A percentile compares a stretch with the other conserved stretches of the same genome.
Conservation (phyloP, 495 filamentous ascomycete species). For the Neurospora sp. region DNA sequence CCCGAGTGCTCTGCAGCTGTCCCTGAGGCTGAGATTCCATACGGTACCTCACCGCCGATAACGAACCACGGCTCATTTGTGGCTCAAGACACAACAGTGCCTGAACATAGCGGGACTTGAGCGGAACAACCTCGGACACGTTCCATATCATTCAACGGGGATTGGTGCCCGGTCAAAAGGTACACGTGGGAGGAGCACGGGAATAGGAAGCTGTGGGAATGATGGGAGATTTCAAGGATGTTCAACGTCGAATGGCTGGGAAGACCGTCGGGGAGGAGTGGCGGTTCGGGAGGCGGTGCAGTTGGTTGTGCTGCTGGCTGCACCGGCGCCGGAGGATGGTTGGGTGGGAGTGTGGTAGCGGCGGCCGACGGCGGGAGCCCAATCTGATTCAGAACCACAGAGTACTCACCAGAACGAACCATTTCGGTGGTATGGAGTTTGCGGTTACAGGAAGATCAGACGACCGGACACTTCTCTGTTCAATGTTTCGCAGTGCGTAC, state of each 20-base stretch:
- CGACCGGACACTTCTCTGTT: background rate
- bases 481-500: background rate
- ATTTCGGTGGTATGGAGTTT: background rate
- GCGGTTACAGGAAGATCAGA: background rate
- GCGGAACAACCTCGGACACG: background rate
- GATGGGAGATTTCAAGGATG: background rate
- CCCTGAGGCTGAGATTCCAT: background rate
- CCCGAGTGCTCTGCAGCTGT: background rate
- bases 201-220: background rate
- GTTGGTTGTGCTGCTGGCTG: slow-evolving; percentile 11
- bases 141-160: background rate
- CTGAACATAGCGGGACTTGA: background rate
- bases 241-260: slow-evolving; percentile 23
- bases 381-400: slow-evolving; percentile 39
- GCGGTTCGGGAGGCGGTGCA: slow-evolving; percentile 19
- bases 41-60: background rate
- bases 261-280: slow-evolving; percentile 10
- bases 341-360: slow-evolving; percentile 50
- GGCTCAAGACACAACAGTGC: background rate
- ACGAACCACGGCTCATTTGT: background rate
- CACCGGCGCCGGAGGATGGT: slow-evolving; percentile 13
- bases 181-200: background rate
- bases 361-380: slow-evolving; percentile 48
- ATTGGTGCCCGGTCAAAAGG: background rate
- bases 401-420: background rate